Evolutionary conservation across 2,329 filamentous ascomycete genomes (phyloP), one percentile per base, ranked within the genome.

Genomic region (Colletotrichum simmondsii): DNA sequence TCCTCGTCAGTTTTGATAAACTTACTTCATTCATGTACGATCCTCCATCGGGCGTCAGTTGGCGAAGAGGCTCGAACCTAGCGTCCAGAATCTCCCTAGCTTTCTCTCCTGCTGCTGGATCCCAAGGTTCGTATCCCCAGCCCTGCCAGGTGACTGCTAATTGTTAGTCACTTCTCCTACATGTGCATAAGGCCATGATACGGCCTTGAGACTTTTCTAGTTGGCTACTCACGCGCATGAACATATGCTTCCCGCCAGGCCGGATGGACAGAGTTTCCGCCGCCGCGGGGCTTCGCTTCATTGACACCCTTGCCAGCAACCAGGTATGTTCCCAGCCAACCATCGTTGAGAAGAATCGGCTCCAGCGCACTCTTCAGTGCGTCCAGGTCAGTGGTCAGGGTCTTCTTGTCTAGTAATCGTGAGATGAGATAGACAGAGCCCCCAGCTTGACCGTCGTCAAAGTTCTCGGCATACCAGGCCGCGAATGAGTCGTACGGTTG

Each of bases 201-300:
- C 2, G n/a, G 22, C 30, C 14, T 42, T n/a, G 57, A 24, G 22
- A 10, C 11, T 8, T 7, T 22, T 10, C n/a, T 26, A 11, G 8
- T 19, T 28, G 32, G 7, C 32, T 16, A 81, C 84, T 78, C 77
- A 86, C 86, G 74, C 0, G 80, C 74, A 67, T 73, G 84, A 70
- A 84, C 75, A 1, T 80, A 77, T 1, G 84, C 81, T 3, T 80
- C 79, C 52, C 87, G 81, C 87, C 87, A 89, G 1, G 86, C 86
- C 4, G 87, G 85, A 74, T 86, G 86, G 53, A 87, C 81, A 3
- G 85, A 82, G 7, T 83, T 86, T 86, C 83, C 79, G 0, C 85
- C 86, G 0, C 86, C 87, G 16, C 83, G 77, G 0, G 86, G 85
- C 32, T 79, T 77, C 2, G 85, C 86, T 59, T 87, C 76, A 0